These are phyloP conservation scores for Anethum foeniculum DNA, from an alignment of 140 eudicot species.

Conservation along the genomic window DNA sequence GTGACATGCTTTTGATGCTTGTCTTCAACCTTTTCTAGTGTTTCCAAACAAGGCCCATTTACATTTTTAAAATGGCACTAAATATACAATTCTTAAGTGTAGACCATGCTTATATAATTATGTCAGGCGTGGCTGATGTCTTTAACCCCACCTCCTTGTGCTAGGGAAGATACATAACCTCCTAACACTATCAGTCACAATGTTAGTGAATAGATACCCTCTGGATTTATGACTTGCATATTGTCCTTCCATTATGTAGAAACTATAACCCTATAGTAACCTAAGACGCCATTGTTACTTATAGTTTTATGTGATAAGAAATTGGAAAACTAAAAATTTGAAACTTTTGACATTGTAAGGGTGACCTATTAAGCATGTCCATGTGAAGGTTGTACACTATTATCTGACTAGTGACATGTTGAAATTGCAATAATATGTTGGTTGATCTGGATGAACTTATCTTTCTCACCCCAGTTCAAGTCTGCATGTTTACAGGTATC, in stretches of 20 bases:
- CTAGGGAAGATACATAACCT: not conserved
- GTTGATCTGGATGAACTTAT: not conserved
- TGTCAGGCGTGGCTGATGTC: not conserved
- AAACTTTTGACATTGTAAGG: not conserved
- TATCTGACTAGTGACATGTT: not conserved
- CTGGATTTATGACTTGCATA: not conserved
- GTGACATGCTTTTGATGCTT: not conserved
- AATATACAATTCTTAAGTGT: not conserved
- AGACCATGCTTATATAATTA: not conserved
- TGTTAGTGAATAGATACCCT: not conserved
- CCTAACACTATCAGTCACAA: not conserved
- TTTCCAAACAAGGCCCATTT: not conserved
- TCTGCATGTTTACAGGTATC: not conserved
- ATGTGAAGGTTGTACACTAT: not conserved
- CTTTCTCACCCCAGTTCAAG: not conserved
- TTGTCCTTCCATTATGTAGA: not conserved
- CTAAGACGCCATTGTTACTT: not conserved
- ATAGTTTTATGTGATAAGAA: not conserved
- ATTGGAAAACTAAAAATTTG: not conserved
- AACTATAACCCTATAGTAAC: not conserved
- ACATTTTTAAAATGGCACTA: not conserved
- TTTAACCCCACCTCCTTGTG: not conserved
- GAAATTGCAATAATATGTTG: not conserved
- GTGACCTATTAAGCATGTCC: not conserved
- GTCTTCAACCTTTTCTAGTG: not conserved